These are phyloP conservation scores for Phlyctochytrium planicorne DNA, from an alignment of 192 early-diverging fungal species.

Conservation along the genomic window DNA sequence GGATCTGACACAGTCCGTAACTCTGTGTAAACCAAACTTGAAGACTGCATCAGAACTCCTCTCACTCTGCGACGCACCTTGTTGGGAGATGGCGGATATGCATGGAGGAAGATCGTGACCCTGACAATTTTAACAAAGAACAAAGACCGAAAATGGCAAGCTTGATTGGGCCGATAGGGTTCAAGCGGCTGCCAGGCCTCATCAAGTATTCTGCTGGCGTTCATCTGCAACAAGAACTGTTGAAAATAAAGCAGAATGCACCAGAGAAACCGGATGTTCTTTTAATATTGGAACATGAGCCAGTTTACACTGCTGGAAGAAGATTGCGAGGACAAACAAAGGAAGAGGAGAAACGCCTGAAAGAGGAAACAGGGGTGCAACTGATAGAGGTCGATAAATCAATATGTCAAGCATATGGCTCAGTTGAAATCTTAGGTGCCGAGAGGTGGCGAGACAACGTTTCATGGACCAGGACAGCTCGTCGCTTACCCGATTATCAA, in stretches of 20 bases:
- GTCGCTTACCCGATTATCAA: conserved; percentile 92
- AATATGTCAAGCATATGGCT: background rate
- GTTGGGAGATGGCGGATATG: too few relatives aligned
- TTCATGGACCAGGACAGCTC: conserved; percentile 96
- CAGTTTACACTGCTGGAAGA: conserved; percentile 90
- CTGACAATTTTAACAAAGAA: too few relatives aligned
- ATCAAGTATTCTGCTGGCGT: conserved; percentile 62
- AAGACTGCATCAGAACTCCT: background rate
- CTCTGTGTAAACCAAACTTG: background rate
- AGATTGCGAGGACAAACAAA: conserved; percentile 64
- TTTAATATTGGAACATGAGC: conserved; percentile 71
- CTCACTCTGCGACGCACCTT: too few relatives aligned
- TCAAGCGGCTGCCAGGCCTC: conserved; percentile 3
- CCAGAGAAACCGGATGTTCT: conserved; percentile 29
- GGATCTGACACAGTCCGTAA: conserved; percentile 17
- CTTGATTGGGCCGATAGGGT: conserved; percentile 8
- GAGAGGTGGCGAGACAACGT: conserved; percentile 93
- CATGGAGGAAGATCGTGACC: too few relatives aligned
- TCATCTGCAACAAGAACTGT: conserved; percentile 58
- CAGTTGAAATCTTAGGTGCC: conserved; percentile 29
- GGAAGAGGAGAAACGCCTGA: conserved; percentile 47
- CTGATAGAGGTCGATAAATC: background rate
- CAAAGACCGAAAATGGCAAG: too few relatives aligned
- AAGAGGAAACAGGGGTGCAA: background rate
- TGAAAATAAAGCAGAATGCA: conserved; percentile 13